phyloP scores from a whole-genome alignment of 1,284 basidiomycete genomes.

The Fomitopsis betulina region DNA sequence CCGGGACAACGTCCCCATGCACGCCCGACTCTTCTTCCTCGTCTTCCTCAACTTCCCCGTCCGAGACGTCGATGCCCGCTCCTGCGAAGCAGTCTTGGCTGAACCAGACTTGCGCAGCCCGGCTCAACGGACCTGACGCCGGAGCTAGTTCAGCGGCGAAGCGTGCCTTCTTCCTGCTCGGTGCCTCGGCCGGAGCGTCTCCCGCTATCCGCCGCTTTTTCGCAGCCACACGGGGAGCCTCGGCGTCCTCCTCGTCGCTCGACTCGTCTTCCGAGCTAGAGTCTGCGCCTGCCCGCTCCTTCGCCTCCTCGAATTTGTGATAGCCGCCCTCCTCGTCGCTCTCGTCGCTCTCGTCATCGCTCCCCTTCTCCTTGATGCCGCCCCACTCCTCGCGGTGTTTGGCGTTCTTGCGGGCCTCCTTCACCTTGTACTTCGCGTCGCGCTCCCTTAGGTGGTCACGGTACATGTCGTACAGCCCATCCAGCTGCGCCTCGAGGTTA shows the following conservation, averaged over 20 bases:
- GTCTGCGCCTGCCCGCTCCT: slow-evolving; percentile 52
- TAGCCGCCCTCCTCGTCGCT: slow-evolving; percentile 66
- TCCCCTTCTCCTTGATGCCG: slow-evolving; percentile 55
- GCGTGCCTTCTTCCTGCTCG: slow-evolving; percentile 37
- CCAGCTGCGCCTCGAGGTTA: slow-evolving; percentile 82
- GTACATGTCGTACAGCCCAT: slow-evolving; percentile 88
- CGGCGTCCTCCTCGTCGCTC: slow-evolving; percentile 45
- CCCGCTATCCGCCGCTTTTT: slow-evolving; percentile 31
- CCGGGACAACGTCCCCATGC: slow-evolving; percentile 27
- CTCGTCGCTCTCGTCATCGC: slow-evolving; percentile 43
- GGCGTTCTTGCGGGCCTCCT: slow-evolving; percentile 77
- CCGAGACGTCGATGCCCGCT: slow-evolving; percentile 52
- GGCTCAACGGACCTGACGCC: slow-evolving; percentile 34
- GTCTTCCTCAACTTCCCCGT: slow-evolving; percentile 37
- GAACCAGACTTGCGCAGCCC: slow-evolving; percentile 81
- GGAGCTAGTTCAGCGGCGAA: slow-evolving; percentile 37
- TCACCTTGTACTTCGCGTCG: slow-evolving; percentile 89
- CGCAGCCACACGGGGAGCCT: slow-evolving; percentile 25
- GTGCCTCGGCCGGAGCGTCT: slow-evolving; percentile 15
- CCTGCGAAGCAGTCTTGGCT: slow-evolving; percentile 90
- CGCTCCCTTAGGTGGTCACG: slow-evolving; percentile 77
- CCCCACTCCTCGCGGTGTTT: slow-evolving; percentile 74
- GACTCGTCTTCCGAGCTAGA: slow-evolving; percentile 56
- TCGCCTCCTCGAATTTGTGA: slow-evolving; percentile 64
- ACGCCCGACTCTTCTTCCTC: slow-evolving; percentile 32